phyloP scores from a whole-genome alignment of 176 grass and related monocot species.

The Rhynchospora pubera region DNA sequence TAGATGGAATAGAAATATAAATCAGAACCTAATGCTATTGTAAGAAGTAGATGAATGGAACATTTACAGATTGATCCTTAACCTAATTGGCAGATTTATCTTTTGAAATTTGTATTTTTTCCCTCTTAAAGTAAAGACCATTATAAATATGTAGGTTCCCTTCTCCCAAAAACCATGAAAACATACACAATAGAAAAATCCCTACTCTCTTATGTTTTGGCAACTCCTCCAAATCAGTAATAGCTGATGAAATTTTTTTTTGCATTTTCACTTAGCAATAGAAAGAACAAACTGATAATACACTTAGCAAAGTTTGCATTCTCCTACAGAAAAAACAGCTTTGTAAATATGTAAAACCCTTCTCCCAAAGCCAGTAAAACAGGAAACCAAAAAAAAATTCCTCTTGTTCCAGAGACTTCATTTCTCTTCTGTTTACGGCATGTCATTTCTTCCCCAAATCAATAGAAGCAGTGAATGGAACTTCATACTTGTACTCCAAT shows the following conservation, averaged over 20 bases:
- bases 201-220: background rate
- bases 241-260: background rate
- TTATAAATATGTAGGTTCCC: background rate
- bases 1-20: conserved; percentile 17
- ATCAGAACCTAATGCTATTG: background rate
- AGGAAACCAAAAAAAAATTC: too few relatives aligned
- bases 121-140: background rate
- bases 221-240: background rate
- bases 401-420: background rate
- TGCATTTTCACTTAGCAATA: background rate
- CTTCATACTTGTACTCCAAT: too few relatives aligned
- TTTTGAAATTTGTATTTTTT: background rate
- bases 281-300: background rate
- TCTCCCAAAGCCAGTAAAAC: too few relatives aligned
- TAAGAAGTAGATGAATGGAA: background rate
- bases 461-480: too few relatives aligned
- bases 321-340: background rate
- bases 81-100: background rate
- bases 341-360: too few relatives aligned
- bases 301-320: background rate
- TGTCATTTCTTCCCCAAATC: too few relatives aligned
- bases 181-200: background rate
- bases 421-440: background rate
- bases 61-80: background rate
- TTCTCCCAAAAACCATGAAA: background rate